These are phyloP conservation scores for Leucogyrophana mollusca DNA, from an alignment of 768 basidiomycete species.

Conservation along the genomic window DNA sequence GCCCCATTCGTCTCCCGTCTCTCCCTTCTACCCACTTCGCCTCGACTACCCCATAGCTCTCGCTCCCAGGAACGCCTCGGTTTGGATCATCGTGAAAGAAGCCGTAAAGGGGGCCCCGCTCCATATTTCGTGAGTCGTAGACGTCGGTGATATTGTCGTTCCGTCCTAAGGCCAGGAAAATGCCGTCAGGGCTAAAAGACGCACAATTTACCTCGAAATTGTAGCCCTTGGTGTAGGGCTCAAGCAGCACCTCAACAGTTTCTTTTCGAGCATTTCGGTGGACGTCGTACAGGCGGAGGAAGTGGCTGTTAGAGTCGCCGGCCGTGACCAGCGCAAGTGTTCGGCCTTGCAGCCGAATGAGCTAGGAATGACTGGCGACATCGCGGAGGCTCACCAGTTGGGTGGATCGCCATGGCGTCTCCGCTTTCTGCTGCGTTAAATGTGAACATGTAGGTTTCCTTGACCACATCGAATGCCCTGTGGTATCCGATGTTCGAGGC, in stretches of 20 bases:
- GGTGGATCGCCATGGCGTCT: slow-evolving; percentile 47
- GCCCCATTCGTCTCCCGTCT: slow-evolving; percentile 36
- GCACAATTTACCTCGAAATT: slow-evolving; percentile 47
- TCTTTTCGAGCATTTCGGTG: slow-evolving; percentile 25
- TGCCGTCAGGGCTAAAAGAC: slow-evolving; percentile 57
- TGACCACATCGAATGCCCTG: slow-evolving; percentile 45
- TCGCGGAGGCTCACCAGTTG: slow-evolving; percentile 47
- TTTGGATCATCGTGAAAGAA: slow-evolving; percentile 47
- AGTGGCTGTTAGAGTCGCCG: slow-evolving; percentile 22
- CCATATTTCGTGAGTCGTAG: slow-evolving; percentile 60
- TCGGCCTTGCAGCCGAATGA: slow-evolving; percentile 13
- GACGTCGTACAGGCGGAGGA: slow-evolving; percentile 55
- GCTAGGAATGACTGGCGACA: too few species aligned
- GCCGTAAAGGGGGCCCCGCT: slow-evolving; percentile 42
- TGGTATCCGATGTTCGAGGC: slow-evolving; percentile 41
- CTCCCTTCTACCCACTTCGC: slow-evolving; percentile 52
- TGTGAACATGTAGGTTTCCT: slow-evolving; percentile 19
- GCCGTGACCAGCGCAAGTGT: slow-evolving; percentile 32
- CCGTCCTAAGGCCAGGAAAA: slow-evolving; percentile 59
- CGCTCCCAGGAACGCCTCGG: slow-evolving; percentile 23
- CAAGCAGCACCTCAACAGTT: neutral
- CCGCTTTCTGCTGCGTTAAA: slow-evolving; percentile 53
- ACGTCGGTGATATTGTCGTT: slow-evolving; percentile 59
- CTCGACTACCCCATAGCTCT: slow-evolving; percentile 48
- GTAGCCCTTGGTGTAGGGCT: slow-evolving; percentile 16